These are phyloP conservation scores for Eragrostis curvula DNA, from an alignment of 176 grass and related monocot species.

Conservation along the genomic window DNA sequence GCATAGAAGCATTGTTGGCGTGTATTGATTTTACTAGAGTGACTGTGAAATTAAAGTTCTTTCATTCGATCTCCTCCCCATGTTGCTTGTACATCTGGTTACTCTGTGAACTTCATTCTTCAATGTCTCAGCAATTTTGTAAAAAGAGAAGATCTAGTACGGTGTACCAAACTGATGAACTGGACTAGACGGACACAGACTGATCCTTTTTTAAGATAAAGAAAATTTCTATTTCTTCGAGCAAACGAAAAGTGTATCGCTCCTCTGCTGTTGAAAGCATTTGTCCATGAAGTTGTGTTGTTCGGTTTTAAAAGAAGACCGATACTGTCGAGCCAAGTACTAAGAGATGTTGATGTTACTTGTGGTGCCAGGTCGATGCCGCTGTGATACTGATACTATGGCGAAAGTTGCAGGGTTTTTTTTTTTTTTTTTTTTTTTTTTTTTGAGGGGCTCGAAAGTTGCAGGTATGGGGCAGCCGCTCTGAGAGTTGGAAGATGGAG, in stretches of 20 bases:
- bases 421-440: too few species aligned
- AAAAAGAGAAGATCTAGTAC: not conserved
- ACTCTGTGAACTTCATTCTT: not conserved
- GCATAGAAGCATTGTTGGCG: not conserved
- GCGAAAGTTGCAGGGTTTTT: too few species aligned
- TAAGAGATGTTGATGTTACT: not conserved
- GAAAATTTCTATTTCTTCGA: too few species aligned
- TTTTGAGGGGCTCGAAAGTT: too few species aligned
- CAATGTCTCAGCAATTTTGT: not conserved
- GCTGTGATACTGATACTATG: not conserved
- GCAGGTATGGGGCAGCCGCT: not conserved
- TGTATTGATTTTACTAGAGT: not conserved
- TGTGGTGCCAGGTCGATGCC: not conserved
- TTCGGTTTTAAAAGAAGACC: too few species aligned
- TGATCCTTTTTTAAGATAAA: too few species aligned
- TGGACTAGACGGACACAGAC: too few species aligned
- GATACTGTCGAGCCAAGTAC: too few species aligned
- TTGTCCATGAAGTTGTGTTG: too few species aligned
- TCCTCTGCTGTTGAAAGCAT: too few species aligned
- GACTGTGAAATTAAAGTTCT: not conserved
- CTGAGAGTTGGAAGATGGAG: not conserved
- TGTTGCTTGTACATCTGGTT: not conserved
- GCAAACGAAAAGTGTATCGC: too few species aligned
- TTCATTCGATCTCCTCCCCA: not conserved
- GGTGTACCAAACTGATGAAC: not conserved